Evolutionary conservation across 1,284 basidiomycete genomes (phyloP).

Genomic region (Ceratobasidium papillatum): DNA sequence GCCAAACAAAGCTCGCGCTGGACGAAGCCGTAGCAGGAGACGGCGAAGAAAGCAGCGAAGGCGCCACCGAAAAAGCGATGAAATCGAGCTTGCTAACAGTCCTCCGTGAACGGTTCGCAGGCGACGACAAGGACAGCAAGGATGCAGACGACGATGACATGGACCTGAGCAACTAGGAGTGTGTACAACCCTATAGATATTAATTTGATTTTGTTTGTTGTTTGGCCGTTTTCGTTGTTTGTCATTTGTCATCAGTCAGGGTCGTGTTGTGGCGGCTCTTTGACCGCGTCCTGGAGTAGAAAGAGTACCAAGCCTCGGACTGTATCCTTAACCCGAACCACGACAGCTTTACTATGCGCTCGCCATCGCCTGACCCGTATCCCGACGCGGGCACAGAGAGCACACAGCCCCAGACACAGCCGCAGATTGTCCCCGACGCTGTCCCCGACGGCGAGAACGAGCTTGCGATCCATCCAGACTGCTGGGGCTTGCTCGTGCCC

Average conservation of each 20-base stretch:
- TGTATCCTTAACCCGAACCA: background rate
- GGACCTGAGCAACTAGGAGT: slow-evolving; percentile 5
- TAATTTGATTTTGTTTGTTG: slow-evolving; percentile 10
- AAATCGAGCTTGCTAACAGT: slow-evolving; percentile 82
- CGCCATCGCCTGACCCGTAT: slow-evolving; percentile 30
- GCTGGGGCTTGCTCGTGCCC: slow-evolving; percentile 32
- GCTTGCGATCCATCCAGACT: slow-evolving; percentile 16
- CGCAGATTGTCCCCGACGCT: background rate
- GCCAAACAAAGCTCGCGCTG: slow-evolving; percentile 87
- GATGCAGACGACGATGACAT: slow-evolving; percentile 28
- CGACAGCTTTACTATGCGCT: slow-evolving; percentile 10
- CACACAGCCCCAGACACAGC: slow-evolving; percentile 36
- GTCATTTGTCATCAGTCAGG: background rate
- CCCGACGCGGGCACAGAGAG: slow-evolving; percentile 17
- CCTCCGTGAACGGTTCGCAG: slow-evolving; percentile 73
- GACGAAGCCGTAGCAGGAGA: slow-evolving; percentile 89
- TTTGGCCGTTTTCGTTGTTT: background rate
- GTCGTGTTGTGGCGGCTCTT: slow-evolving; percentile 33
- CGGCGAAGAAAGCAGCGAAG: slow-evolving; percentile 65
- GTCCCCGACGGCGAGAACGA: background rate
- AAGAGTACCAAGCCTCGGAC: background rate
- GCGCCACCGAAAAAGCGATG: slow-evolving; percentile 77
- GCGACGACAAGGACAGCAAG: slow-evolving; percentile 54
- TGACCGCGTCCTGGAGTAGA: slow-evolving; percentile 27
- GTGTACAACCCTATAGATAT: background rate